A percentile compares a stretch with the other conserved stretches of the same genome.
Conservation (phyloP, 305 asterid genomes). For the Ilex paraguariensis region DNA sequence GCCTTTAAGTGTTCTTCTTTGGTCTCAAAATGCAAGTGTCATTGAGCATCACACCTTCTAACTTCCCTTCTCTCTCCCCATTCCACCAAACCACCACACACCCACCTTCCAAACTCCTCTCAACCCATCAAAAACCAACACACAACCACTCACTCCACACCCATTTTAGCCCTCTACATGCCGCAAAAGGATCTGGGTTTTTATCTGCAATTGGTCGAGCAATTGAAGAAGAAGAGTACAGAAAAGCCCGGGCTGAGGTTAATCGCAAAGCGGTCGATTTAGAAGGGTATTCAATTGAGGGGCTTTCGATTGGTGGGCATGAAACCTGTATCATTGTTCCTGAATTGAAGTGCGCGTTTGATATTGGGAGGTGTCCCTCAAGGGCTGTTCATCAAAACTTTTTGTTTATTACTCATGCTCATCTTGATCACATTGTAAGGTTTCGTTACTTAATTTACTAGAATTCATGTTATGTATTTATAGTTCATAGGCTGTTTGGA, state of each 20-base stretch:
- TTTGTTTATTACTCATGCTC: slow-evolving; percentile 93
- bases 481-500: neutral
- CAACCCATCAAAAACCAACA: slow-evolving; percentile 5
- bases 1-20: slow-evolving; percentile 3
- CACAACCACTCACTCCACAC: slow-evolving; percentile 2
- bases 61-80: slow-evolving; percentile 5
- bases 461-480: neutral
- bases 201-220: slow-evolving; percentile 79
- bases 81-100: slow-evolving; percentile 2
- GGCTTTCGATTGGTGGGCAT: slow-evolving; percentile 86
- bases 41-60: slow-evolving; percentile 6
- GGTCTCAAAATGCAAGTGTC: slow-evolving; percentile 12
- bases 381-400: slow-evolving; percentile 87
- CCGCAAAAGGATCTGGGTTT: slow-evolving; percentile 45
- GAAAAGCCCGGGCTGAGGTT: slow-evolving; percentile 94
- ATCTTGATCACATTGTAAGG: slow-evolving; percentile 94
- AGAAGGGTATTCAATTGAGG: slow-evolving; percentile 78
- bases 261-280: slow-evolving; percentile 48
- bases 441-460: neutral
- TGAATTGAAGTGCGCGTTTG: slow-evolving; percentile 80
- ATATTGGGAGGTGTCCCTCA: slow-evolving; percentile 91
- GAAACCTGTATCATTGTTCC: slow-evolving; percentile 94
- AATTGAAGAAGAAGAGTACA: slow-evolving; percentile 90
- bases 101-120: neutral
- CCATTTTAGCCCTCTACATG: slow-evolving; percentile 6